Base-by-base conservation (phyloP, 1,284 basidiomycete genomes). In the Cryptococcus hybrid region DNA sequence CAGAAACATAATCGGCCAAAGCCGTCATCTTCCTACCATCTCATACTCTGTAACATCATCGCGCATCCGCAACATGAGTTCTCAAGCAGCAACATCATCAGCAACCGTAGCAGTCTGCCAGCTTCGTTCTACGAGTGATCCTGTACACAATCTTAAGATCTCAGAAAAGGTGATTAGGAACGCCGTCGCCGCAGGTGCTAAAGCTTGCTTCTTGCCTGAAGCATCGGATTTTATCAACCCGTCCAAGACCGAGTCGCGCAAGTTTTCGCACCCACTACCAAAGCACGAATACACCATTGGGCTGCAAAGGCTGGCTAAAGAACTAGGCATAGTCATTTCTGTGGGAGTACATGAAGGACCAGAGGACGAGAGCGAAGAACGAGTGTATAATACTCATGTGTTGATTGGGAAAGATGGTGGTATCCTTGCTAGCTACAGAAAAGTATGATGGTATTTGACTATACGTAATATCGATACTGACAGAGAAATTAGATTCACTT, bases 221-320 rank as follows among this genome's bases (percentile, higher is more conserved):
- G 79, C 82, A 0, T 71, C 79, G 24, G 82, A 83, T 63, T 83
- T 82, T 51, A 82, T 83, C 57, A 77, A 79, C 1, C 71, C 76
- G 7, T 69, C 74, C 12, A 60, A 71, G 3, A 58, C 73, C 30
- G 67, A 70, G 52, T 73, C 69, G 40, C 64, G 66, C 39, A 55
- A 58, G 2, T 65, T 76, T 3, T 73, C 71, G 0, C 57, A 54
- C 35, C 73, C 73, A 1, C 60, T 75, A n/a, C 55, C 63, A 0
- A 36, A 49, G 47, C 74, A 76, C 57, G 18, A 48, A 11, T 76
- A 64, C 54, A 67, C 69, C 0, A 57, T 64, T 6, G 77, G 75
- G 2, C 65, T 83, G 8, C 72, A 73, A 50, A 57, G 58, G 8
- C 63, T 76, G 11, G 82, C 82, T 0, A 71, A 67, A 47, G 71